Percentiles rank a stretch among this genome's conserved stretches.
phyloP scores from a whole-genome alignment of 352 stramenopile species.

The Globisporangium cystogenes region DNA sequence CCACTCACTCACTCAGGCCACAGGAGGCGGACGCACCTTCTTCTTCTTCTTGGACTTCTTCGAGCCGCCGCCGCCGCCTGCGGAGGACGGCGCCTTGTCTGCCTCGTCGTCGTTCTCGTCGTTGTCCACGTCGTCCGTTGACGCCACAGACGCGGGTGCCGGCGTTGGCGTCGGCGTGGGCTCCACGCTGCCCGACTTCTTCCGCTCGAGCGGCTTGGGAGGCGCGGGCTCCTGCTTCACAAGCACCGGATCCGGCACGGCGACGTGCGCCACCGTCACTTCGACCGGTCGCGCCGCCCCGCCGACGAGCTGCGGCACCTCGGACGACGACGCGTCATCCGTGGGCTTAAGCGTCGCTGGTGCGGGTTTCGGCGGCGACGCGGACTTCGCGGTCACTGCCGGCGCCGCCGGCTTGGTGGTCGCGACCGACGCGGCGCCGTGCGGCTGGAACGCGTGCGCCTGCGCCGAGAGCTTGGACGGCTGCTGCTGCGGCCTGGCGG shows the following conservation, averaged over 20 bases:
- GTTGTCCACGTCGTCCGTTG: slow-evolving; percentile 15
- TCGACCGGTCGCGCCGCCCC: slow-evolving; percentile 5
- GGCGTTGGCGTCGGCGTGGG: not conserved
- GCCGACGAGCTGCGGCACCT: not conserved
- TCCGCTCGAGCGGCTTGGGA: slow-evolving; percentile 12
- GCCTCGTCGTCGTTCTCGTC: slow-evolving; percentile 28
- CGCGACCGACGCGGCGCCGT: not conserved
- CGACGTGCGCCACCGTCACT: slow-evolving; percentile 6
- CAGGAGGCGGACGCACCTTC: slow-evolving; percentile 54
- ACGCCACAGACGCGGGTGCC: slow-evolving; percentile 2
- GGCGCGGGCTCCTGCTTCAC: slow-evolving; percentile 14
- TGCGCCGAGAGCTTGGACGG: not conserved
- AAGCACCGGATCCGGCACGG: slow-evolving; percentile 3
- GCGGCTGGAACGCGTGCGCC: slow-evolving; percentile 14
- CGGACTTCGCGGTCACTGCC: not conserved
- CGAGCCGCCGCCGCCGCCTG: slow-evolving; percentile 12
- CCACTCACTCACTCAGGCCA: too few species aligned
- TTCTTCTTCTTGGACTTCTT: slow-evolving; percentile 50
- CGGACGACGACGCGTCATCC: not conserved
- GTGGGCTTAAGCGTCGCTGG: slow-evolving; percentile 3
- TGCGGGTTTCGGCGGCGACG: not conserved
- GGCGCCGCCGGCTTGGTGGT: slow-evolving; percentile 10
- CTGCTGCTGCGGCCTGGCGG: not conserved
- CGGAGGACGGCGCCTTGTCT: slow-evolving; percentile 20
- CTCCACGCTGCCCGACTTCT: not conserved